Evolutionary conservation across 805 yeast genomes (phyloP).

Genomic region (Candida mattraensis): DNA sequence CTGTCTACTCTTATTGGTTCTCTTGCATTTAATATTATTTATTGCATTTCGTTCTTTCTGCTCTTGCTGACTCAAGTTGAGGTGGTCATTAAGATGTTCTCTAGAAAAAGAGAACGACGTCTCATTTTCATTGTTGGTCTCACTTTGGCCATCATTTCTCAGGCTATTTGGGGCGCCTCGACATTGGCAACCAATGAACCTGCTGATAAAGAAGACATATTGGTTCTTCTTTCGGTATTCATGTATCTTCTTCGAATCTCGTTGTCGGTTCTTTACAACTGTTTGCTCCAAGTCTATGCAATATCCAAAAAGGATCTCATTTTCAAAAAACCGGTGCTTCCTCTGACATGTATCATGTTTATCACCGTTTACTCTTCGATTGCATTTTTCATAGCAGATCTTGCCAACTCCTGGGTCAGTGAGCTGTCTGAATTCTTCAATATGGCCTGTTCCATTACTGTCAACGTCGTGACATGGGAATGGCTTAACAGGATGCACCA

Average conservation of each 20-base stretch:
- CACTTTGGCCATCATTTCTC: conserved; percentile 51
- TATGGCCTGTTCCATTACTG: conserved; percentile 65
- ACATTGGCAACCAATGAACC: conserved; percentile 37
- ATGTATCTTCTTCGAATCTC: conserved; percentile 73
- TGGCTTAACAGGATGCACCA: conserved; percentile 71
- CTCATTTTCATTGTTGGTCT: conserved; percentile 60
- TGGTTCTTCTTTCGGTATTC: conserved; percentile 69
- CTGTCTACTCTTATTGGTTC: conserved; percentile 44
- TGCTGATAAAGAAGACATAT: conserved; percentile 39
- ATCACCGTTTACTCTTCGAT: conserved; percentile 60
- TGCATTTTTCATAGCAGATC: conserved; percentile 73
- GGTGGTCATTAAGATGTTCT: conserved; percentile 64
- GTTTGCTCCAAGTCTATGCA: conserved; percentile 56
- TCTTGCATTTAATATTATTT: conserved; percentile 51
- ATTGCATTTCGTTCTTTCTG: conserved; percentile 55
- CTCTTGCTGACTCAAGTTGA: conserved; percentile 71
- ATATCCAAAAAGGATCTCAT: conserved; percentile 53
- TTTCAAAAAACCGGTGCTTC: conserved; percentile 47
- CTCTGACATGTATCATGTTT: conserved; percentile 56
- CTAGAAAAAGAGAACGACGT: conserved; percentile 67
- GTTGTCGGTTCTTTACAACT: conserved; percentile 65
- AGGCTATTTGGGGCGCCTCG: conserved; percentile 69
- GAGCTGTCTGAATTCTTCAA: conserved; percentile 73
- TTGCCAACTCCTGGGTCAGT: conserved; percentile 72
- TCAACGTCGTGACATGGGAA: conserved; percentile 81